Evolutionary conservation across 2,329 filamentous ascomycete species (phyloP).

Genomic region (Penicillium digitatum): DNA sequence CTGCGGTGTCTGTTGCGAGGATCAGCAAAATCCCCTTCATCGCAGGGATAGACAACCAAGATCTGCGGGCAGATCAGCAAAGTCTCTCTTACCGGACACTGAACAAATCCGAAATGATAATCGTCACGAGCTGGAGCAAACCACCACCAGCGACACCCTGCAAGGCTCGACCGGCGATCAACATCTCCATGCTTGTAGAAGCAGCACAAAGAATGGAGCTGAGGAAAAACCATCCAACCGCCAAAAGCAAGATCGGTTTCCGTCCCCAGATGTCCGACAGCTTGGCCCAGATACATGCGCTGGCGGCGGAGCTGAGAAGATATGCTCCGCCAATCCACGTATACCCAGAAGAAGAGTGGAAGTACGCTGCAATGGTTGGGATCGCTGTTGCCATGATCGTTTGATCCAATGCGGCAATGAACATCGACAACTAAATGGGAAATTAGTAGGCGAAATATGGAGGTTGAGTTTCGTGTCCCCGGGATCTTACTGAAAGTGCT

Average conservation of each 20-base stretch:
- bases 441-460: conserved; percentile 5
- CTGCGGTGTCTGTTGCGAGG: conserved; percentile 38
- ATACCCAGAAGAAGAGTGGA: conserved; percentile 66
- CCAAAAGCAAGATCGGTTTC: conserved; percentile 51
- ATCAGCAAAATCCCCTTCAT: not conserved
- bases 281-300: conserved; percentile 67
- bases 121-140: conserved; percentile 50
- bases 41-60: no score
- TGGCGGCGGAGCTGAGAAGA: conserved; percentile 64
- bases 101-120: conserved; percentile 56
- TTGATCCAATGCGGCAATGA: conserved; percentile 38
- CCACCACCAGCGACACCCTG: conserved; percentile 55
- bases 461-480: not conserved
- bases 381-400: conserved; percentile 61
- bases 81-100: conserved; percentile 38
- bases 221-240: conserved; percentile 48
- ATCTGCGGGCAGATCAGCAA: not conserved
- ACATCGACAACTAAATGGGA: conserved; percentile 27
- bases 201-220: conserved; percentile 51
- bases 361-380: conserved; percentile 57
- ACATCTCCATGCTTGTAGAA: conserved; percentile 47
- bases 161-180: conserved; percentile 52
- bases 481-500: conserved; percentile 24
- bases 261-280: conserved; percentile 57
- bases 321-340: conserved; percentile 75